Evolutionary conservation across 805 yeast species (phyloP), one percentile per base, ranked within the genome.

Genomic region (Myxozyma udenii): DNA sequence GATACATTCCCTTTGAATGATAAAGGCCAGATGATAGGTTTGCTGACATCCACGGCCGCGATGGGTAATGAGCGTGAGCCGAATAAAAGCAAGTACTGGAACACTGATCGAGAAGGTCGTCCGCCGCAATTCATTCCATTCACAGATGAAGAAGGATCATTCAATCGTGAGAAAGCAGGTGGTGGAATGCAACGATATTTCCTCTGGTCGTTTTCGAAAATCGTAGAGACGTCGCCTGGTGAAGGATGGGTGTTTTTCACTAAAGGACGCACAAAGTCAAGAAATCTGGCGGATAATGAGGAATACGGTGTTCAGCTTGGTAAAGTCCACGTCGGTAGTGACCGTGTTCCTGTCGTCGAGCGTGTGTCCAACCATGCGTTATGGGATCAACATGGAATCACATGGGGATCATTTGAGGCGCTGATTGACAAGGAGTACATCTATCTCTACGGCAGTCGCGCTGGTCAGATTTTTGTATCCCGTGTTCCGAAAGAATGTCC

Each of bases 101-200:
- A 44, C 21, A 21, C 39, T 16, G 48, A 49, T 14, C 16, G 44
- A 4, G 57, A 55, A 9, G 60, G 60, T 26, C 32, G 35, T 24
- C 58, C 59, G 14, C 25, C 37, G 12, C 60, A 55, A 42, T 55
- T 55, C 19, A 42, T 55, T n/a, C 60, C 60, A 19, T 55, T 55
- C 42, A 53, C 58, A 2, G 48, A 42, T 24, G 58, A 48, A 21
- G 60, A 55, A 41, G 9, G 32, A 23, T 19, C n/a, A 16, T 55
- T 55, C 21, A 55, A 53, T 28, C 35, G 33, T 14, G 48, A 36
- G 40, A 25, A 55, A n/a, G 19, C 14, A 16, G 44, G 49, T 14
- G 58, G 60, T 24, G 60, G 57, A 16, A 42, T 44, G 46, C 24
- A 50, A 40, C 48, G 60, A 12, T 51, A 43, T 28, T 50, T 30